Evolutionary conservation across 148 eudicot genomes (phyloP).

Genomic region (Persicaria maculosa): DNA sequence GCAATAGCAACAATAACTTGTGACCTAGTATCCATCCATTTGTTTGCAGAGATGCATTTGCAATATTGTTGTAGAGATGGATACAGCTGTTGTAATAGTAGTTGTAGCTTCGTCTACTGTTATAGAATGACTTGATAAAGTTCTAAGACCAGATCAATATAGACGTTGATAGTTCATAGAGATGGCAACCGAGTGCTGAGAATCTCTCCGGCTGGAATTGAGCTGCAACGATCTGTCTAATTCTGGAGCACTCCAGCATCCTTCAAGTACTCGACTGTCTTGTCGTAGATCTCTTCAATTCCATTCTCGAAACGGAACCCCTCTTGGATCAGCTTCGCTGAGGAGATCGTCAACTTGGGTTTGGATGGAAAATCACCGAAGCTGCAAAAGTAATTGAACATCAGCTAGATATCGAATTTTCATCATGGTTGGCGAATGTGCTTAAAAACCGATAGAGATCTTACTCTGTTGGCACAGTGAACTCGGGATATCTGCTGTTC

Average conservation of each 20-base stretch:
- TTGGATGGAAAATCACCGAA: background rate
- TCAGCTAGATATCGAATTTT: background rate
- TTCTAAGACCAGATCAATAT: too few relatives aligned
- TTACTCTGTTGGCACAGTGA: conserved; percentile 49
- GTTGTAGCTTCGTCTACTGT: too few relatives aligned
- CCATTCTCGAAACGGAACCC: conserved; percentile 58
- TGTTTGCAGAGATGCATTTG: too few relatives aligned
- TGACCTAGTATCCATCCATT: too few relatives aligned
- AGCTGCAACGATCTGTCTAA: conserved; percentile 7
- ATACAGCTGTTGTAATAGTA: too few relatives aligned
- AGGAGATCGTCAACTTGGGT: background rate
- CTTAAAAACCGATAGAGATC: background rate
- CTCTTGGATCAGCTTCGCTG: conserved; percentile 43
- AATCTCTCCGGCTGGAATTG: too few relatives aligned
- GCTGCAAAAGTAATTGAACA: background rate
- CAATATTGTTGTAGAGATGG: too few relatives aligned
- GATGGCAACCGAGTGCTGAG: too few relatives aligned
- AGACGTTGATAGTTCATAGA: too few relatives aligned
- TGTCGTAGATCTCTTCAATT: conserved; percentile 46
- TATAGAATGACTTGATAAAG: too few relatives aligned
- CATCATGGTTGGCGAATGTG: background rate
- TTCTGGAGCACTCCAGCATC: conserved; percentile 32
- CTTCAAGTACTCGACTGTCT: conserved; percentile 39
- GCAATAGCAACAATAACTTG: too few relatives aligned
- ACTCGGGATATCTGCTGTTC: conserved; percentile 40